Base-by-base conservation (phyloP, 176 grass and related monocot species). In the Lolium rigidum region DNA sequence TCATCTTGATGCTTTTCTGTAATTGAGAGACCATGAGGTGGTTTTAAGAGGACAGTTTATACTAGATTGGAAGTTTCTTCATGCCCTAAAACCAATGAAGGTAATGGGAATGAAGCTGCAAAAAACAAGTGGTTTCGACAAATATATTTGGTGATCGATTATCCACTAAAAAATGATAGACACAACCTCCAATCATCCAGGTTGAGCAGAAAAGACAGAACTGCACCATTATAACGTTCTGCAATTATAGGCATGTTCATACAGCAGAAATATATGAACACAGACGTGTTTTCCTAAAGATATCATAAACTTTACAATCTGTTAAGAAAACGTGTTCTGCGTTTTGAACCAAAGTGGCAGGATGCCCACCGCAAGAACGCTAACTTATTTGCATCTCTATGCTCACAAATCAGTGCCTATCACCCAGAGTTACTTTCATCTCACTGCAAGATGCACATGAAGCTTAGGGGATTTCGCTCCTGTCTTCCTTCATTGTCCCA, bases 401-500 rank as follows among this genome's bases (percentile, higher is more conserved):
- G 18, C 58, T 66, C 39, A 71, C 71, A 86, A 73, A 37, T 56
- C 62, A 35, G 51, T 52, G 37, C 48, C 71, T 17, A 7, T 66
- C 20, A 70, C 80, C 14, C 16, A 2, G 61, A 39, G 17, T 4
- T 69, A 82, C 3, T 58, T 18, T 25, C 39, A 72, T 76, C 78
- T 85, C 66, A 20, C 26, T 55, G 71, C 70, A 77, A 48, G 58
- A 56, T 44, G 72, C 35, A n/a, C 14, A 80, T 57, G 24, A 83
- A 86, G 64, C 80, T 84, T 89, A 87, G 3, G 60, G 68, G 38
- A 59, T 58, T 74, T 81, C 80, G 6, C n/a, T 93, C 90, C 88
- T 84, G 28, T 93, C 89, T 63, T 83, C 88, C 86, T 92, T 95
- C 71, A 84, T 92, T 71, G 90, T 89, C 79, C 90, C 92, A 18